Percentiles rank a stretch among this genome's conserved stretches.
These are phyloP conservation scores for Xerophyta viscosa DNA, from an alignment of 106 monocot genomes.

Conservation along the genomic window DNA sequence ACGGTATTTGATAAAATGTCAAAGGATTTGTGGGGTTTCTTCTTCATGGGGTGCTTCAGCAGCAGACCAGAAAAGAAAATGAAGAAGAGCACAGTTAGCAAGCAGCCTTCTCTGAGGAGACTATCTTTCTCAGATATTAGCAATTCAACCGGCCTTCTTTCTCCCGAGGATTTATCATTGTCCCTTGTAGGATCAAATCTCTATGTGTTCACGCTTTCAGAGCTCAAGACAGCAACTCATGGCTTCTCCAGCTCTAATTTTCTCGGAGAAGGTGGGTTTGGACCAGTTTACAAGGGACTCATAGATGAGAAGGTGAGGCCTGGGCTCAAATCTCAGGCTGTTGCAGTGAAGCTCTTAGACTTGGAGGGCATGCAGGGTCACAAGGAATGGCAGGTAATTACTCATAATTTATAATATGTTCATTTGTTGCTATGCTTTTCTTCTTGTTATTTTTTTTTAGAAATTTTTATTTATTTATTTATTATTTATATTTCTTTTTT, in stretches of 20 bases:
- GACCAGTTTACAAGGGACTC: constrained; percentile 77
- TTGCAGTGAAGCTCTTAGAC: constrained; percentile 76
- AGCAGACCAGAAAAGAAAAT: background rate
- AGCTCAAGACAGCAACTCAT: constrained; percentile 41
- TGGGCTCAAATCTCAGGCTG: constrained; percentile 50
- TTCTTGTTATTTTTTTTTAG: no score
- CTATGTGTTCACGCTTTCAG: constrained; percentile 44
- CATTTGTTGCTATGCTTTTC: no score
- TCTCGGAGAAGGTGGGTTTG: constrained; percentile 78
- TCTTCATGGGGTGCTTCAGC: constrained; percentile 7
- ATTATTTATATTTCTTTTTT: no score
- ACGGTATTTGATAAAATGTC: background rate
- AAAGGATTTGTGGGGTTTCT: constrained; percentile 9
- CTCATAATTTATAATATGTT: no score
- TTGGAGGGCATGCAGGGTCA: constrained; percentile 73
- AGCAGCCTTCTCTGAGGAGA: constrained; percentile 20
- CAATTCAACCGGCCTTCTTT: constrained; percentile 15
- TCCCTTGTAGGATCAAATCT: constrained; percentile 67
- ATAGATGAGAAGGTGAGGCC: constrained; percentile 57
- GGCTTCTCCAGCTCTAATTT: constrained; percentile 52
- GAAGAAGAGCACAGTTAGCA: no score
- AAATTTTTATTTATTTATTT: no score
- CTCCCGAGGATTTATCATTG: constrained; percentile 61
- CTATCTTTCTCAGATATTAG: constrained; percentile 55
- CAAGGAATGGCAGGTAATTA: constrained; percentile 97